Evolutionary conservation across 164 flowering plant species (phyloP).

Genomic region (Aristolochia fimbriata): DNA sequence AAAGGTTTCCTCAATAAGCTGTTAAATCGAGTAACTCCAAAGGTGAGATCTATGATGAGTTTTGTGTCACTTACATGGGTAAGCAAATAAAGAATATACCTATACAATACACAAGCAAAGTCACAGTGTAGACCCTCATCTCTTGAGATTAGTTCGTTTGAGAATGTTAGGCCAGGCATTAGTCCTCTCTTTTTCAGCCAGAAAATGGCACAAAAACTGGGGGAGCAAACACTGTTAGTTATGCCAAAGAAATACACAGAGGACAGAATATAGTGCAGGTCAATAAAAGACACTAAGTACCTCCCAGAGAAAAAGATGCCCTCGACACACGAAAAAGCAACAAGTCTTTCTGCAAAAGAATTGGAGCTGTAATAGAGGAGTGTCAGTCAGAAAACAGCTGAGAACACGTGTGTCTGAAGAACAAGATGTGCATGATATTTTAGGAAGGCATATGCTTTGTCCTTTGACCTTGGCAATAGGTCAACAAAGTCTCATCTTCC

Average conservation of each 20-base stretch:
- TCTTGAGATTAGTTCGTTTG: constrained; percentile 82
- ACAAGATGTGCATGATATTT: no score
- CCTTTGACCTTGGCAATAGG: no score
- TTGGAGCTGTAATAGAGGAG: constrained; percentile 38
- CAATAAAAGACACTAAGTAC: constrained; percentile 16
- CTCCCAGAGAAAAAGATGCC: constrained; percentile 93
- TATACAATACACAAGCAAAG: constrained; percentile 75
- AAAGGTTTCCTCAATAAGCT: constrained; percentile 51
- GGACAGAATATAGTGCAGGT: not conserved
- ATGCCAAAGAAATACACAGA: constrained; percentile 2
- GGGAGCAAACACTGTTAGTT: not conserved
- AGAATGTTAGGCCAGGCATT: constrained; percentile 85
- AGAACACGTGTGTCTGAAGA: no score
- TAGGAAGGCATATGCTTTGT: no score
- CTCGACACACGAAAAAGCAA: constrained; percentile 85
- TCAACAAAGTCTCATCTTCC: no score
- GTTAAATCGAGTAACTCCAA: constrained; percentile 6
- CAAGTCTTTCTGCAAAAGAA: constrained; percentile 65
- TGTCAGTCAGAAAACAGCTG: no score
- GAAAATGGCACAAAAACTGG: constrained; percentile 83
- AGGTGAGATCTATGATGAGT: no score
- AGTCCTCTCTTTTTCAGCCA: constrained; percentile 88
- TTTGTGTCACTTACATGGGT: no score
- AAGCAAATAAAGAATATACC: constrained; percentile 19
- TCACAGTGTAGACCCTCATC: constrained; percentile 90